Conservation (phyloP, 768 basidiomycete species). For the Scleroderma bovista region DNA sequence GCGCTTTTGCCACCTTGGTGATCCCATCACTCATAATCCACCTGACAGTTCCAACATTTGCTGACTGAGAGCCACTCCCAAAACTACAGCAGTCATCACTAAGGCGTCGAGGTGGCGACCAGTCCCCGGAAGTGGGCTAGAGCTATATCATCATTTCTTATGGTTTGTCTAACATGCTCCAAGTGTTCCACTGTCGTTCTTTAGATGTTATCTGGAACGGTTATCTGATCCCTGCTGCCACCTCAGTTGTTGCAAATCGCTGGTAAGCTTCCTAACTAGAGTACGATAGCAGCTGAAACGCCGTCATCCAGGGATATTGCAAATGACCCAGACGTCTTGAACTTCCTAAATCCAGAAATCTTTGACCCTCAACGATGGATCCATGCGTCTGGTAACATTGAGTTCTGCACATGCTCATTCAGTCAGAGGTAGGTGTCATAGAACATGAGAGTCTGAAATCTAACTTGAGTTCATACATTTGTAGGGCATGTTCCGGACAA, state of each 20-base stretch:
- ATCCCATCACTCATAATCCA: neutral
- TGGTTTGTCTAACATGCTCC: neutral
- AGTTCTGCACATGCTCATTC: slow-evolving; percentile 45
- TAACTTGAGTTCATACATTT: neutral
- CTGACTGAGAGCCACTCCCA: slow-evolving; percentile 28
- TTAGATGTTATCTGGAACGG: slow-evolving; percentile 42
- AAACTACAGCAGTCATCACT: slow-evolving; percentile 29
- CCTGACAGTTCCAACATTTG: slow-evolving; percentile 32
- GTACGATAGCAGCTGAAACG: neutral
- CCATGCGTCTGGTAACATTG: slow-evolving; percentile 32
- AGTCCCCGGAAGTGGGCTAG: slow-evolving; percentile 17
- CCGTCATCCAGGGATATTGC: slow-evolving; percentile 14
- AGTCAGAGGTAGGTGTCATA: slow-evolving; percentile 32
- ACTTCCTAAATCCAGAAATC: slow-evolving; percentile 34
- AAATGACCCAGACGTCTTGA: slow-evolving; percentile 16
- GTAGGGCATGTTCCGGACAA: slow-evolving; percentile 55
- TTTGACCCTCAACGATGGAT: slow-evolving; percentile 58
- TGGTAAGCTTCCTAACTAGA: too few species aligned
- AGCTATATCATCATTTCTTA: neutral
- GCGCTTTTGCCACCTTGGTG: slow-evolving; percentile 1
- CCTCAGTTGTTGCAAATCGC: slow-evolving; percentile 27
- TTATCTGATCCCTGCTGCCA: slow-evolving; percentile 34
- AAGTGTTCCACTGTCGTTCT: slow-evolving; percentile 52
- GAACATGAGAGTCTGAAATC: too few species aligned
- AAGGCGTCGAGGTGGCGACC: slow-evolving; percentile 35